Percentiles rank a stretch among this genome's conserved stretches.
Evolutionary conservation across 768 basidiomycete species (phyloP).

Genomic region (Lentinula sp.): DNA sequence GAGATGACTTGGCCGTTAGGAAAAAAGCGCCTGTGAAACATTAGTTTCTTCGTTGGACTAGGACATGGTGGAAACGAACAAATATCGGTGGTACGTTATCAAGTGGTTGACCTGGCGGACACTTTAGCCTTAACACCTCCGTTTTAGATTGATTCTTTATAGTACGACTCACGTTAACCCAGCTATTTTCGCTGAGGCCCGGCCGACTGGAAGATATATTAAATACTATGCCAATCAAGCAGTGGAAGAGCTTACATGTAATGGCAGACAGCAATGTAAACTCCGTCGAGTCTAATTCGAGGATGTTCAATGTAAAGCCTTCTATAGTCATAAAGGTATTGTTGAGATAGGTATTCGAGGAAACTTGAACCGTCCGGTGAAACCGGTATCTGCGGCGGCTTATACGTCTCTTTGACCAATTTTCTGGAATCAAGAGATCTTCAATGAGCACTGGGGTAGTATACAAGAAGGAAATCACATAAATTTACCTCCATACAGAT

Average conservation of each 20-base stretch:
- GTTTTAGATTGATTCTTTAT: conserved; percentile 1
- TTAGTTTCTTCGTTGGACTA: neutral
- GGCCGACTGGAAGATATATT: conserved; percentile 41
- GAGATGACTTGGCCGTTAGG: conserved; percentile 84
- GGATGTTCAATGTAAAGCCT: conserved; percentile 80
- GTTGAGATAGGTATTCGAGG: neutral
- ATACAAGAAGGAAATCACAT: neutral
- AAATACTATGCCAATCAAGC: conserved; percentile 5
- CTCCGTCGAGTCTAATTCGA: conserved; percentile 77
- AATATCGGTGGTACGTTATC: conserved; percentile 89
- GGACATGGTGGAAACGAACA: conserved; percentile 41
- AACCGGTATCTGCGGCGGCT: conserved; percentile 65
- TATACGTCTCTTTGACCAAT: conserved; percentile 61
- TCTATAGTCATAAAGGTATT: conserved; percentile 48
- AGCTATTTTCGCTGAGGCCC: conserved; percentile 77
- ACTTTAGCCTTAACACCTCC: conserved; percentile 7
- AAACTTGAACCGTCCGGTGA: conserved; percentile 23
- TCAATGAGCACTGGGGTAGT: neutral
- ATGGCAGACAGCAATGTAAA: conserved; percentile 90
- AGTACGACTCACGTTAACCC: conserved; percentile 67
- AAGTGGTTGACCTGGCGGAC: conserved; percentile 64
- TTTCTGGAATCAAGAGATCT: conserved; percentile 35
- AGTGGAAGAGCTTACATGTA: conserved; percentile 52
- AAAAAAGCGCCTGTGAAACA: conserved; percentile 64
- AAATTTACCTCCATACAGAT: conserved; percentile 56